Evolutionary conservation across 768 basidiomycete species (phyloP), one percentile per base, ranked within the genome.

Genomic region (Lactarius indigo): DNA sequence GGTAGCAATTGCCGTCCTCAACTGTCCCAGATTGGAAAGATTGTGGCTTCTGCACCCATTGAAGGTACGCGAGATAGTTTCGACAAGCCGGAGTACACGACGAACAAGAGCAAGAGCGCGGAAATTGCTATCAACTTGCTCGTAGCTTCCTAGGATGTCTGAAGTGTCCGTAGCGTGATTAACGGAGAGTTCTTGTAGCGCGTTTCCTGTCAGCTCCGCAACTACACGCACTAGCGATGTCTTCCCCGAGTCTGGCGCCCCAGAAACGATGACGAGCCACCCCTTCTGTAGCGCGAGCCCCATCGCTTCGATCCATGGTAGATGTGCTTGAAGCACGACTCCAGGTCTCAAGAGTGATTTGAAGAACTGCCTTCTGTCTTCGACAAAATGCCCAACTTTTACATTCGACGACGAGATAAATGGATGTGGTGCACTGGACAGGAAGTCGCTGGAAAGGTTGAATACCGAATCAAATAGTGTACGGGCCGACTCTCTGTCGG

Each of bases 71-170:
- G 80, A 72, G 39, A 78, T 73, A 9, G 69, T 64, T 31, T 85
- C 80, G 3, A 82, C 65, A 1, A 83, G 66, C 30, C 68, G 66
- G 26, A 85, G 68, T 6, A 82, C 70, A 20, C 82, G 76, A 35
- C 82, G 77, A 13, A 84, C 73, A 12, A 83, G 64, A 20, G 73
- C 72, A 12, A 77, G 61, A 50, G 74, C 60, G 33, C 80, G 81
- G 41, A 79, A 78, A n/a, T 76, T 77, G 42, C 74, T 62, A 74
- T 94, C 91, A 31, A 89, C 86, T 77, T 98, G 96, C 77, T 99
- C 97, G 73, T 98, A 98, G 75, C 92, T 90, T 39, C 97, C 97
- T 54, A 99, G 79, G 39, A 99, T 88, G 76, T 99, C 97, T 75
- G 89, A 88, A 1, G 95, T 92, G 75, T 99, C 97, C 2, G 92